phyloP scores from a whole-genome alignment of 441 rosid genomes.

The Daphne laureola region DNA sequence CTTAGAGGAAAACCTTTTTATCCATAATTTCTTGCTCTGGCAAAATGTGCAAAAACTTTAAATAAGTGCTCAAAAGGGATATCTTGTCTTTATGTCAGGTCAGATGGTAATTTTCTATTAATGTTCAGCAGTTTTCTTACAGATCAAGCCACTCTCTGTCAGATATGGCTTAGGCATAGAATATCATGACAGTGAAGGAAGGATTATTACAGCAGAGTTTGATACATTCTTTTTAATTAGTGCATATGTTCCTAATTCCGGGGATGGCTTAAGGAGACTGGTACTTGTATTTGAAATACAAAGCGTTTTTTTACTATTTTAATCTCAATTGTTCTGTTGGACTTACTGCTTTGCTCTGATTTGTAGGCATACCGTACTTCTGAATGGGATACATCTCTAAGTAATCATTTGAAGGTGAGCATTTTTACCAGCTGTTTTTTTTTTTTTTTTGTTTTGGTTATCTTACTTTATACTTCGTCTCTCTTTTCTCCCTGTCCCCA shows the following conservation, averaged over 20 bases:
- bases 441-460: no score
- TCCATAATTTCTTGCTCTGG: no score
- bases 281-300: conserved; percentile 28
- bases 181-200: conserved; percentile 86
- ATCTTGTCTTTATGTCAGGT: neutral
- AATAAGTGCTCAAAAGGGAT: neutral
- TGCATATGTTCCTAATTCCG: conserved; percentile 86
- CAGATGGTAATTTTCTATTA: conserved; percentile 4
- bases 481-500: neutral
- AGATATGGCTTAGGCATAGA: conserved; percentile 66
- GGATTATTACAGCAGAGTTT: conserved; percentile 78
- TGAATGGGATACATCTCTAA: conserved; percentile 79
- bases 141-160: conserved; percentile 90
- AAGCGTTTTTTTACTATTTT: neutral
- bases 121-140: conserved; percentile 20
- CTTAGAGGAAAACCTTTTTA: no score
- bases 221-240: conserved; percentile 70
- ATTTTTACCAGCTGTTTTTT: conserved; percentile 1
- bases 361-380: conserved; percentile 62
- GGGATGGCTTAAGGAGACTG: conserved; percentile 95
- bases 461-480: conserved; percentile 1
- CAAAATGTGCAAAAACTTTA: no score
- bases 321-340: conserved; percentile 6
- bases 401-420: conserved; percentile 75
- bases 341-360: conserved; percentile 15